These are phyloP conservation scores for Bretschneidera sinensis DNA, from an alignment of 345 rosid genomes.

Conservation along the genomic window DNA sequence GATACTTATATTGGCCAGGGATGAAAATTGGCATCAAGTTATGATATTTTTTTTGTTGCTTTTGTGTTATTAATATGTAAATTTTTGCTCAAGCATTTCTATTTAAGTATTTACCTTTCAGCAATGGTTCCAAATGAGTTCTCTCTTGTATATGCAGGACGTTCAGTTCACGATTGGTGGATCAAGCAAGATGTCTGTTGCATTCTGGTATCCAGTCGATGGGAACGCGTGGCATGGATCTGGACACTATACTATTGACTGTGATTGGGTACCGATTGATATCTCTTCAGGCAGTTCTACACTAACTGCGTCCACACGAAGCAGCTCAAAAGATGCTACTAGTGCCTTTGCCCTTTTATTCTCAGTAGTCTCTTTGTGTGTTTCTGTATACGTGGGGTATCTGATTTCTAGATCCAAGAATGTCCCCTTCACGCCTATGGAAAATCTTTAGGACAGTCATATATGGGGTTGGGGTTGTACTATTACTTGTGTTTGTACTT, in stretches of 20 bases:
- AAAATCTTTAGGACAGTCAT: conserved; percentile 26
- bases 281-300: conserved; percentile 39
- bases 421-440: conserved; percentile 42
- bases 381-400: conserved; percentile 65
- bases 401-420: conserved; percentile 29
- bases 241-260: conserved; percentile 76
- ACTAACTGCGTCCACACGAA: conserved; percentile 25
- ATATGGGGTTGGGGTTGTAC: conserved; percentile 19
- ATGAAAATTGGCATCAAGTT: neutral
- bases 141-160: conserved; percentile 51
- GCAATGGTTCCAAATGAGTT: neutral
- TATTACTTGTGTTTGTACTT: conserved; percentile 23
- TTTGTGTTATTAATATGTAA: neutral
- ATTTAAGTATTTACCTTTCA: conserved; percentile 23
- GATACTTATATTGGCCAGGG: too few relatives aligned
- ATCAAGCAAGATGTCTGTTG: conserved; percentile 69
- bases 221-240: conserved; percentile 84
- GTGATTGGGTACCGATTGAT: conserved; percentile 79
- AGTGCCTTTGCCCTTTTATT: conserved; percentile 60
- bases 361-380: conserved; percentile 50
- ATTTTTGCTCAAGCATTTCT: neutral
- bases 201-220: conserved; percentile 90
- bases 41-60: neutral
- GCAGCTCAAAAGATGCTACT: conserved; percentile 44
- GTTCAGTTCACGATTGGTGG: conserved; percentile 75